Evolutionary conservation across 768 basidiomycete species (phyloP), one percentile per base, ranked within the genome.

Genomic region (Rhodotorula paludigena): DNA sequence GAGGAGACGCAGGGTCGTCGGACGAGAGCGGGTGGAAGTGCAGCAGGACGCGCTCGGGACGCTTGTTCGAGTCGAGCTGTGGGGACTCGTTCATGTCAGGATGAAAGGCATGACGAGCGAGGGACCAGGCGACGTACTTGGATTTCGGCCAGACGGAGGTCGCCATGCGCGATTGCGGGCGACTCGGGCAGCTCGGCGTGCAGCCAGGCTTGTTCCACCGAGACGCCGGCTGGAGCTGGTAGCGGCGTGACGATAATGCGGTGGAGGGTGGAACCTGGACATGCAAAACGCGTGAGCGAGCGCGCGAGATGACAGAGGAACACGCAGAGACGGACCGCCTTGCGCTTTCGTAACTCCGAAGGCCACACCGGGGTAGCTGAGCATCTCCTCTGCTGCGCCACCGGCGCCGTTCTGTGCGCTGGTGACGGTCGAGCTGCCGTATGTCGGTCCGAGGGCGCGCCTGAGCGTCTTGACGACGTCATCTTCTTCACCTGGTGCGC

Each of bases 331-430:
- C 52, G 39, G 8, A 61, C 51, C 33, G 0, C 25, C 2, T 2
- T 9, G 5, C 4, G 14, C 5, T 9, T 32, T 9, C 30, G 30
- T 32, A 5, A 76, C 54, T 1, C 72, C 71, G 44, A 79, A 77
- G 5, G 66, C 65, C 4, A 79, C 76, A 7, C 79, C 79, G 8
- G 78, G 78, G 42, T 78, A 80, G 28, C 59, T 48, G 39, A 79
- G 59, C 45, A 76, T 67, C 28, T 66, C 66, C 28, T 73, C 64
- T 1, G 57, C 65, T 8, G 48, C 53, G 11, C 47, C 60, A 0
- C 36, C 6, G 9, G 12, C 14, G 21, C 2, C 25, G 7, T n/a
- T 14, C 20, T 56, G 11, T 2, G 23, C 33, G 3, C 23, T 5
- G 16, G 20, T 62, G 18, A 12, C 20, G 20, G 7, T 35, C 21